Evolutionary conservation across 331 rosid species (phyloP).

Genomic region (Cydonia oblonga): DNA sequence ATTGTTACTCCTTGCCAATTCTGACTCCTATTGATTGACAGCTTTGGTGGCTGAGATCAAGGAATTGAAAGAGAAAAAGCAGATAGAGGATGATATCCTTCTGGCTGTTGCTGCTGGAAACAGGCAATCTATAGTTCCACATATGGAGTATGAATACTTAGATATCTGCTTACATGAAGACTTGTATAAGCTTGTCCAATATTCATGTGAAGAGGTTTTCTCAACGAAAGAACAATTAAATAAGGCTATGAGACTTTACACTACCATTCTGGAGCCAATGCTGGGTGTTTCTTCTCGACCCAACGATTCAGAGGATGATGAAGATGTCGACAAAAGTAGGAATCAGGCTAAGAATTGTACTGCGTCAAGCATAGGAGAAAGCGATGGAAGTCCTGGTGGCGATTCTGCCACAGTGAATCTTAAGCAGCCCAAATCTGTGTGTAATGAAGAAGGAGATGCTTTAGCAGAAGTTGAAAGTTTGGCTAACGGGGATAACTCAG

Average conservation of each 20-base stretch:
- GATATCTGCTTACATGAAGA: slow-evolving; percentile 68
- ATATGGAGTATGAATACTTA: slow-evolving; percentile 56
- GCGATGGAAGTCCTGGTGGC: slow-evolving; percentile 43
- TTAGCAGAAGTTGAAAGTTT: slow-evolving; percentile 35
- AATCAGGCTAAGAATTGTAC: slow-evolving; percentile 26
- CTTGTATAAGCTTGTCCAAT: slow-evolving; percentile 63
- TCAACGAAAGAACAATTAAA: slow-evolving; percentile 60
- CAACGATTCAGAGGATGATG: slow-evolving; percentile 36
- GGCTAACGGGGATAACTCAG: slow-evolving; percentile 25
- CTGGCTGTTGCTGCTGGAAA: slow-evolving; percentile 65
- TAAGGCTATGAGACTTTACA: slow-evolving; percentile 68
- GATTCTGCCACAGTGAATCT: slow-evolving; percentile 31
- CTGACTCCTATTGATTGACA: slow-evolving; percentile 16
- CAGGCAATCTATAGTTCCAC: slow-evolving; percentile 53
- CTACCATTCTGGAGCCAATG: slow-evolving; percentile 61
- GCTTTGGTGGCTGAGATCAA: slow-evolving; percentile 75
- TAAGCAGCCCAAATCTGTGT: slow-evolving; percentile 40
- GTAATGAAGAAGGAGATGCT: slow-evolving; percentile 42
- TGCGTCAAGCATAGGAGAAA: slow-evolving; percentile 36
- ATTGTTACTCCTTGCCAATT: not conserved
- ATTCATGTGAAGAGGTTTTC: slow-evolving; percentile 69
- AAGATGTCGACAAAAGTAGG: slow-evolving; percentile 41
- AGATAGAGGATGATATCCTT: slow-evolving; percentile 66
- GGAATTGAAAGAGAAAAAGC: slow-evolving; percentile 67
- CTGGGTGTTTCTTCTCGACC: slow-evolving; percentile 56